Evolutionary conservation across 176 grass and related monocot genomes (phyloP).

Genomic region (sorghum (Sorghum bicolor)): DNA sequence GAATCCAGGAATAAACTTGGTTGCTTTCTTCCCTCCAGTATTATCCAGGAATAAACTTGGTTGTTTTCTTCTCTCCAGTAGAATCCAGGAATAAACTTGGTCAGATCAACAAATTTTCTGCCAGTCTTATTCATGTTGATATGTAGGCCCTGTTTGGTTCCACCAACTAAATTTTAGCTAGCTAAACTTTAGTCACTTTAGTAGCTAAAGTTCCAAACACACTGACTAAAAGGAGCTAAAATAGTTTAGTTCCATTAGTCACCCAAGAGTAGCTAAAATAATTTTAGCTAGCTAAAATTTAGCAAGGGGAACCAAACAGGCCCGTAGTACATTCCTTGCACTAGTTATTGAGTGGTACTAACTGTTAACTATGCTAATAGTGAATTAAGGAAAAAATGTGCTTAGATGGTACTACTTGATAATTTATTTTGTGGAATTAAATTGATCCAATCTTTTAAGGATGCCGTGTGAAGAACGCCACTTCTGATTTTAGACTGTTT

Average conservation of each 20-base stretch:
- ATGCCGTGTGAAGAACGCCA: not conserved
- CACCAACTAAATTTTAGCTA: too few relatives aligned
- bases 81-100: not conserved
- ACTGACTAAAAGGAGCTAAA: too few relatives aligned
- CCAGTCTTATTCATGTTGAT: not conserved
- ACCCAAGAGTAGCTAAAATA: too few relatives aligned
- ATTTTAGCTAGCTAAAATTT: too few relatives aligned
- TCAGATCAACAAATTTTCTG: not conserved
- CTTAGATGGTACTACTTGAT: not conserved
- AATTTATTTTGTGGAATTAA: slow-evolving; percentile 1
- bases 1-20: not conserved
- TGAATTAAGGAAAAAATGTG: not conserved
- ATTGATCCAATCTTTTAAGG: not conserved
- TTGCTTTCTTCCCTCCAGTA: not conserved
- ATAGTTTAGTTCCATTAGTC: too few relatives aligned
- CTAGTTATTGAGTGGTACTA: not conserved
- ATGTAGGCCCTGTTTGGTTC: too few relatives aligned
- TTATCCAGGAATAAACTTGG: not conserved
- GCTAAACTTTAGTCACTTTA: too few relatives aligned
- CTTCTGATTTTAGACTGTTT: slow-evolving; percentile 1
- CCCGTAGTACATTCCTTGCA: slow-evolving; percentile 1
- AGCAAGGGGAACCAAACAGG: too few relatives aligned
- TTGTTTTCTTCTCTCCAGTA: not conserved
- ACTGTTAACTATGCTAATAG: not conserved
- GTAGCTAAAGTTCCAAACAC: too few relatives aligned